Conservation (phyloP, 1,284 basidiomycete genomes). For the Hymenochaete sp. region DNA sequence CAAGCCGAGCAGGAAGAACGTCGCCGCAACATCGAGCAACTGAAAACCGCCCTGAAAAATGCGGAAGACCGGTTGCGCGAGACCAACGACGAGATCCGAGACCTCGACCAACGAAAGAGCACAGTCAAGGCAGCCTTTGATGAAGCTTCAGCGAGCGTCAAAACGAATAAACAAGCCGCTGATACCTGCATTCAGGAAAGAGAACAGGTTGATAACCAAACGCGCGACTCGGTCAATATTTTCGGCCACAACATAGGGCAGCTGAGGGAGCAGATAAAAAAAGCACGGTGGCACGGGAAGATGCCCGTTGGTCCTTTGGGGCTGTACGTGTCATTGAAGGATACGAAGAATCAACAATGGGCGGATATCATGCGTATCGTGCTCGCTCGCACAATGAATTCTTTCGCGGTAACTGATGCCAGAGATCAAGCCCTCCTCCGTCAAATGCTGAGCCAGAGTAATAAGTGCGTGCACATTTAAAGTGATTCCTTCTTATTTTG, state of each 20-base stretch:
- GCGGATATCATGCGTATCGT: constrained; percentile 57
- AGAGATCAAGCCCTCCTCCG: constrained; percentile 60
- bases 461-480: too few species aligned
- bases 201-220: constrained; percentile 38
- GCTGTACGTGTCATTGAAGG: constrained; percentile 65
- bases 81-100: constrained; percentile 28
- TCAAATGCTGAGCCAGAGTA: constrained; percentile 52
- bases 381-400: constrained; percentile 54
- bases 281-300: constrained; percentile 55
- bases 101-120: constrained; percentile 24
- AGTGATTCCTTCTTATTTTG: too few species aligned
- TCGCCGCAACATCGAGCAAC: constrained; percentile 10
- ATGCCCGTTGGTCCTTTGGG: constrained; percentile 86
- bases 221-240: constrained; percentile 47
- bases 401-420: constrained; percentile 73
- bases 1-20: constrained; percentile 52
- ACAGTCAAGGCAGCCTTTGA: constrained; percentile 19
- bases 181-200: constrained; percentile 28
- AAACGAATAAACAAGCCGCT: constrained; percentile 32
- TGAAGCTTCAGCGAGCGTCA: constrained; percentile 26
- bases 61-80: constrained; percentile 23
- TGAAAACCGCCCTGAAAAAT: not conserved
- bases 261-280: constrained; percentile 51
- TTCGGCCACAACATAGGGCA: constrained; percentile 58
- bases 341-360: constrained; percentile 71